Percentiles rank a stretch among this genome's conserved stretches.
These are phyloP conservation scores for Eucalyptus marginata DNA, from an alignment of 345 rosid species.

Conservation along the genomic window DNA sequence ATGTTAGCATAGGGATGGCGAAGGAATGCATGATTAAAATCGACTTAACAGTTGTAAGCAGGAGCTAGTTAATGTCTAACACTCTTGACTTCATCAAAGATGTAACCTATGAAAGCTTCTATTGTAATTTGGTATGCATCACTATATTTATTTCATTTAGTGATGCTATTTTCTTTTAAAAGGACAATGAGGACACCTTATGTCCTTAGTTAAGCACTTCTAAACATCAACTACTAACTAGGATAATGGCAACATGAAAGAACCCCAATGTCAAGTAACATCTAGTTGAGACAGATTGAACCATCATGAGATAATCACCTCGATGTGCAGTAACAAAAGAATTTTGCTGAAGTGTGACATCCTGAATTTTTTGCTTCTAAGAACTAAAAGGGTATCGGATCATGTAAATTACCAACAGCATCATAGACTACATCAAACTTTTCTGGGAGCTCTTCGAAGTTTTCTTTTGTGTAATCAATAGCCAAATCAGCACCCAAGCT, in stretches of 20 bases:
- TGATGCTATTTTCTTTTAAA: not conserved
- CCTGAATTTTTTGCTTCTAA: not conserved
- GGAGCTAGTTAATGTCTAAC: not conserved
- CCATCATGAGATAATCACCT: not conserved
- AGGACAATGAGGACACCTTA: not conserved
- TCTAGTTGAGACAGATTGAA: not conserved
- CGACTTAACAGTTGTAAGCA: not conserved
- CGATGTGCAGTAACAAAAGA: not conserved
- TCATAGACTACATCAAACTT: constrained; percentile 78
- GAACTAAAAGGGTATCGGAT: not conserved
- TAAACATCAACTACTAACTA: not conserved
- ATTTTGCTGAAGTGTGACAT: not conserved
- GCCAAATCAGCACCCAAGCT: constrained; percentile 86
- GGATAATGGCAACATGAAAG: not conserved
- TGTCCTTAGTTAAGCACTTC: not conserved
- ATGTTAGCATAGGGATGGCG: not conserved
- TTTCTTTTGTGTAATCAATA: constrained; percentile 83
- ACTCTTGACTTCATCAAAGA: not conserved
- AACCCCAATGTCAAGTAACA: not conserved
- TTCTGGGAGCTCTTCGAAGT: constrained; percentile 68
- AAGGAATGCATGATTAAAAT: not conserved
- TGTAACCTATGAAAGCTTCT: not conserved
- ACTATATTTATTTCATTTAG: not conserved
- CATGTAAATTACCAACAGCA: constrained; percentile 55
- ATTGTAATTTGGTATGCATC: not conserved